These are phyloP conservation scores for Pichia nanzhaoensis DNA, from an alignment of 805 yeast species.

Conservation along the genomic window DNA sequence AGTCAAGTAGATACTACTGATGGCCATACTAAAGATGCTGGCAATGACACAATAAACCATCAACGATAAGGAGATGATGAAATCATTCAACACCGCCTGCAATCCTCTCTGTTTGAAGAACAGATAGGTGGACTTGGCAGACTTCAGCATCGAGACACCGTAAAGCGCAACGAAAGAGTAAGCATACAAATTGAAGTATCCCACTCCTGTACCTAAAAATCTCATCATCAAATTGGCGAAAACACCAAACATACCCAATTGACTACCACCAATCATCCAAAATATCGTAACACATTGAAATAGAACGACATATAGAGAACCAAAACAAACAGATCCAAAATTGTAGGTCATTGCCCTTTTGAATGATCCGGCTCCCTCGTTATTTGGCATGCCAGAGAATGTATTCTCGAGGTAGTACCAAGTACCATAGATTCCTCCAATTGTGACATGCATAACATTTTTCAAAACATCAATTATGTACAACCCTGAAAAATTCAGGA, in stretches of 20 bases:
- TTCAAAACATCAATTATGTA: slow-evolving; percentile 77
- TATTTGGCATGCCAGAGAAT: slow-evolving; percentile 56
- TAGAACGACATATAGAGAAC: slow-evolving; percentile 65
- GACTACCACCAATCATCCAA: not conserved
- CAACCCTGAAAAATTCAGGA: slow-evolving; percentile 59
- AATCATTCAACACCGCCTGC: slow-evolving; percentile 79
- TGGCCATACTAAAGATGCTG: slow-evolving; percentile 38
- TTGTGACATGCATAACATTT: slow-evolving; percentile 73
- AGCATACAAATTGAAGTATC: slow-evolving; percentile 70
- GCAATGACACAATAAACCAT: slow-evolving; percentile 65
- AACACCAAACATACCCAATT: slow-evolving; percentile 10
- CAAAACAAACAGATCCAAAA: slow-evolving; percentile 85
- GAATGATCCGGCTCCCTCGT: slow-evolving; percentile 77
- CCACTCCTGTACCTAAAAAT: slow-evolving; percentile 8
- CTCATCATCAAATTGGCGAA: not conserved
- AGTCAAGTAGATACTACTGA: slow-evolving; percentile 59
- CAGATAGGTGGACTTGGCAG: slow-evolving; percentile 74
- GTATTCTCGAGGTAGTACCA: slow-evolving; percentile 72
- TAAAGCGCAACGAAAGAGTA: slow-evolving; percentile 83
- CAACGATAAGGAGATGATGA: slow-evolving; percentile 68
- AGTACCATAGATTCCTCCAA: slow-evolving; percentile 84
- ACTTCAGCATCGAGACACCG: slow-evolving; percentile 64
- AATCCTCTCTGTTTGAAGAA: slow-evolving; percentile 71
- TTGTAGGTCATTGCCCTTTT: slow-evolving; percentile 73
- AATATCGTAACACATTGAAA: slow-evolving; percentile 52